A percentile compares a stretch with the other conserved stretches of the same genome.
These are phyloP conservation scores for Tephrocybe sp. DNA, from an alignment of 768 basidiomycete genomes.

Conservation along the genomic window DNA sequence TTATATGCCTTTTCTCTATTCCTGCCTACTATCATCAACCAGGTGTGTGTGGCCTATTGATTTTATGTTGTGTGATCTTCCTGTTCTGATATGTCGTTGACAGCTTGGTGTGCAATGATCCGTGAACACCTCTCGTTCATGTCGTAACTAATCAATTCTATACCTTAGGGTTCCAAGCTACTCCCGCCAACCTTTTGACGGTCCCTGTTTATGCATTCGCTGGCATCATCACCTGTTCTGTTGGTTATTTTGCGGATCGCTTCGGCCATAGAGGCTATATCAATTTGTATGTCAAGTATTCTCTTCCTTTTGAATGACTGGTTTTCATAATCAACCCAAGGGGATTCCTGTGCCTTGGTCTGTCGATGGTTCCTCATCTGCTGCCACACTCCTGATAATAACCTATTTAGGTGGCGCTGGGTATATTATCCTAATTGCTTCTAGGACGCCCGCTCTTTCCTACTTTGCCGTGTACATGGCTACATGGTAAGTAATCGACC, in stretches of 20 bases:
- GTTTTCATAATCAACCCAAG: slow-evolving; percentile 16
- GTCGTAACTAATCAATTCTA: not conserved
- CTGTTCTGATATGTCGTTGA: not conserved
- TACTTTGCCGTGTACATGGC: slow-evolving; percentile 74
- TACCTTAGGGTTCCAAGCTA: slow-evolving; percentile 56
- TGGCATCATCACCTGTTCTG: slow-evolving; percentile 59
- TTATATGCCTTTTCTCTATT: slow-evolving; percentile 79
- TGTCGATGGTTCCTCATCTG: slow-evolving; percentile 19
- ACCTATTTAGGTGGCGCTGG: slow-evolving; percentile 45
- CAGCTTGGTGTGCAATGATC: slow-evolving; percentile 24
- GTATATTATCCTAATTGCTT: slow-evolving; percentile 68
- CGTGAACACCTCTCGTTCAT: not conserved
- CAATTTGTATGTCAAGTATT: slow-evolving; percentile 48
- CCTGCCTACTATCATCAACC: slow-evolving; percentile 73
- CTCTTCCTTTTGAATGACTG: not conserved
- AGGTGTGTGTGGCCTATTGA: slow-evolving; percentile 35
- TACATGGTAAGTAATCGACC: slow-evolving; percentile 44
- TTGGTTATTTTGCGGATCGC: slow-evolving; percentile 64
- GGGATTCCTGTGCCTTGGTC: slow-evolving; percentile 34
- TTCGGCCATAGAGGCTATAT: slow-evolving; percentile 58
- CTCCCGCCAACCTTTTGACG: slow-evolving; percentile 71
- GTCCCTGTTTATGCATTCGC: slow-evolving; percentile 77
- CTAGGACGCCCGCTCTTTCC: slow-evolving; percentile 59
- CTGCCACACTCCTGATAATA: not conserved
- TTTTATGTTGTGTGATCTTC: not conserved